Evolutionary conservation across 805 yeast species (phyloP).

Genomic region (Saturnispora ahearnii): DNA sequence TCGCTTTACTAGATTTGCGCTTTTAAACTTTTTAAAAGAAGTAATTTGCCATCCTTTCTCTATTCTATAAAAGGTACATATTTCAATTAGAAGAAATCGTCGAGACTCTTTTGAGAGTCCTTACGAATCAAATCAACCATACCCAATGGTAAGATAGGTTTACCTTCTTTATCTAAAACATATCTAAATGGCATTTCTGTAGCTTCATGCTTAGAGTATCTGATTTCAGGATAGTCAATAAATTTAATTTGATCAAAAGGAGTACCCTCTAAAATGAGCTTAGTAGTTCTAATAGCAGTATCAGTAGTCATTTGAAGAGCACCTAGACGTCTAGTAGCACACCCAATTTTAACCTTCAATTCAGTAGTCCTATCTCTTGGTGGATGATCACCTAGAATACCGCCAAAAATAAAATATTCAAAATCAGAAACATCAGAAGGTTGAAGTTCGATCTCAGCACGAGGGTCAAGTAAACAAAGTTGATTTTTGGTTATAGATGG

Average conservation of each 20-base stretch:
- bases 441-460: conserved; percentile 62
- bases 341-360: conserved; percentile 69
- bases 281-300: conserved; percentile 91
- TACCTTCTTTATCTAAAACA: conserved; percentile 49
- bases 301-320: conserved; percentile 94
- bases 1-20: neutral
- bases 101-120: conserved; percentile 78
- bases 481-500: conserved; percentile 27
- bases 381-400: conserved; percentile 91
- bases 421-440: conserved; percentile 61
- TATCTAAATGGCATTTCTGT: conserved; percentile 98
- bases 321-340: conserved; percentile 82
- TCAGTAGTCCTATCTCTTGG: conserved; percentile 91
- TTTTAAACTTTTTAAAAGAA: neutral
- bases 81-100: conserved; percentile 42
- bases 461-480: conserved; percentile 85
- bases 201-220: conserved; percentile 79
- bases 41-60: no score
- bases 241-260: conserved; percentile 68
- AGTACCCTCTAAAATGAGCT: conserved; percentile 55
- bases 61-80: no score
- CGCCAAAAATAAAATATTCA: conserved; percentile 92
- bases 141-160: conserved; percentile 85
- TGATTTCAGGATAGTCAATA: conserved; percentile 89
- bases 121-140: conserved; percentile 79